Evolutionary conservation across 2,329 filamentous ascomycete genomes (phyloP).

Genomic region (Seiridium unicorne): DNA sequence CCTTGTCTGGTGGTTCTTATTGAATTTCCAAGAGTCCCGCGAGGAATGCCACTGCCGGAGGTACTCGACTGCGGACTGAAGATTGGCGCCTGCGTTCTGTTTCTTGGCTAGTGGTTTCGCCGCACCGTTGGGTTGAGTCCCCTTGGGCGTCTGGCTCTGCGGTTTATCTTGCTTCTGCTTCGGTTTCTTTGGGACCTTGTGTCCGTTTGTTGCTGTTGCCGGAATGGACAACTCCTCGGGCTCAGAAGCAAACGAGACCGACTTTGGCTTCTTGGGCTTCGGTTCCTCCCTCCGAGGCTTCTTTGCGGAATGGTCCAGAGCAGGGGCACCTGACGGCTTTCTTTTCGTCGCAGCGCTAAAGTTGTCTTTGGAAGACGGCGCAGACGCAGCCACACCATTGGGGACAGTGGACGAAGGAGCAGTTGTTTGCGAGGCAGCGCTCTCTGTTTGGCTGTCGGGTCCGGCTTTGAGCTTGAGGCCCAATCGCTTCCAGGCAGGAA

Average conservation of each 20-base stretch:
- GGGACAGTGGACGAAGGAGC: slow-evolving; percentile 13
- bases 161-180: slow-evolving; percentile 28
- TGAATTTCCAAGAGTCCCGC: slow-evolving; percentile 84
- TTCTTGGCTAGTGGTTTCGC: slow-evolving; percentile 19
- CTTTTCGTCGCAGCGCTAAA: slow-evolving; percentile 22
- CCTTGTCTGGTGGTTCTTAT: slow-evolving; percentile 86
- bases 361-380: not conserved
- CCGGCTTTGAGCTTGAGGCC: slow-evolving; percentile 58
- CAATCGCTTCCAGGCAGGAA: slow-evolving; percentile 62
- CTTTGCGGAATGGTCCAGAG: slow-evolving; percentile 28
- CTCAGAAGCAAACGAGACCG: slow-evolving; percentile 37
- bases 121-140: slow-evolving; percentile 30
- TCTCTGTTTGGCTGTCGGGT: slow-evolving; percentile 28
- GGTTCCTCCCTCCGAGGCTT: slow-evolving; percentile 26
- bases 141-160: slow-evolving; percentile 17
- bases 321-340: slow-evolving; percentile 27
- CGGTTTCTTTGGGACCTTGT: slow-evolving; percentile 24
- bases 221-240: slow-evolving; percentile 13
- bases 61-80: slow-evolving; percentile 71
- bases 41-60: slow-evolving; percentile 72
- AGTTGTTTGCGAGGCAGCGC: slow-evolving; percentile 22
- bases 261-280: slow-evolving; percentile 47
- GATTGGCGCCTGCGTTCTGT: slow-evolving; percentile 38
- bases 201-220: slow-evolving; percentile 16
- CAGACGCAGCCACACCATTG: slow-evolving; percentile 4